Percentiles rank a stretch among this genome's conserved stretches.
These are phyloP conservation scores for Prunus padus DNA, from an alignment of 306 rosid genomes.

Conservation along the genomic window DNA sequence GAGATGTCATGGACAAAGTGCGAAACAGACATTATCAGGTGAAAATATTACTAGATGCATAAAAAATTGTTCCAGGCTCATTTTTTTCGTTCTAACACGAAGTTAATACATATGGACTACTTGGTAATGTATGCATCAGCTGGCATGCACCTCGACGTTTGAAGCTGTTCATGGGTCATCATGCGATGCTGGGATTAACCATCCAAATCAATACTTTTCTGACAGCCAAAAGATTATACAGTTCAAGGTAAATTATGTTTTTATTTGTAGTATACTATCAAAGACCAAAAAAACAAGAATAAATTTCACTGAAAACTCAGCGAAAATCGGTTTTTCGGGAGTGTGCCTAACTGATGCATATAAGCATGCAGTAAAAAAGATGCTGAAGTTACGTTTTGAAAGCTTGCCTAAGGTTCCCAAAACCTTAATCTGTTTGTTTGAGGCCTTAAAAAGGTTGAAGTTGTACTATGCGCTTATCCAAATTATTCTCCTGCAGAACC, in stretches of 20 bases:
- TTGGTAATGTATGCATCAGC: constrained; percentile 44
- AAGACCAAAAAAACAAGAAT: background rate
- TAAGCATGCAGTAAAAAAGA: background rate
- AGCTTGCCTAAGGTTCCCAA: background rate
- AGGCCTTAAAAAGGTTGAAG: background rate
- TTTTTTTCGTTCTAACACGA: constrained; percentile 15
- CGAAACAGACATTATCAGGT: constrained; percentile 90
- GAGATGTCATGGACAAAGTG: constrained; percentile 80
- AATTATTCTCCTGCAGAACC: constrained; percentile 44
- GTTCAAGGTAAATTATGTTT: constrained; percentile 45
- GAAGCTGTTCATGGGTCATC: constrained; percentile 74
- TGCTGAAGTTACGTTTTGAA: background rate
- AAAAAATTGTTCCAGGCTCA: constrained; percentile 18
- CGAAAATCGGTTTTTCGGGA: background rate
- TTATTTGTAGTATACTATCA: background rate
- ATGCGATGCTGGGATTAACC: constrained; percentile 93
- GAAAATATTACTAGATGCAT: constrained; percentile 18
- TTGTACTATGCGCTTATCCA: constrained; percentile 20
- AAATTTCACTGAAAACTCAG: background rate
- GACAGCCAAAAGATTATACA: constrained; percentile 72
- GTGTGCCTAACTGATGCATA: background rate
- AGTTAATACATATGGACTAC: constrained; percentile 19
- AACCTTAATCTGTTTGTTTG: background rate
- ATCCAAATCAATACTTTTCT: constrained; percentile 91
- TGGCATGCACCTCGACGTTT: constrained; percentile 97